Evolutionary conservation across 2,329 filamentous ascomycete species (phyloP).

Genomic region (Ceratocystis harringtonii): DNA sequence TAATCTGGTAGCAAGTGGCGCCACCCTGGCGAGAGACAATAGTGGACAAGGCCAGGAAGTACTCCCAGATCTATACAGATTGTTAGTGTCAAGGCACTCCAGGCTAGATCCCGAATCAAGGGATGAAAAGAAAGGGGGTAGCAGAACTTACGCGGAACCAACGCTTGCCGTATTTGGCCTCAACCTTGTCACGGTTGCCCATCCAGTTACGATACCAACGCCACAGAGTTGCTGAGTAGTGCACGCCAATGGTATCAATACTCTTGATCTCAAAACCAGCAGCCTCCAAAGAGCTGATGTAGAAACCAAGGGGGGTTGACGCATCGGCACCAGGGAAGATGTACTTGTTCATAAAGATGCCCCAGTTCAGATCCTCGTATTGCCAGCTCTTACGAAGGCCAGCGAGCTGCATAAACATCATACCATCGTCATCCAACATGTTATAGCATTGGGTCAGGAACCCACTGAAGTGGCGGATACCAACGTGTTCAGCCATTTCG

Average conservation of each 20-base stretch:
- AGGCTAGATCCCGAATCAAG: background rate
- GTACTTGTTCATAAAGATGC: slow-evolving; percentile 99
- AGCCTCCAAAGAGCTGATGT: slow-evolving; percentile 69
- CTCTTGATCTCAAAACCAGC: slow-evolving; percentile 71
- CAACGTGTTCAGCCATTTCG: slow-evolving; percentile 98
- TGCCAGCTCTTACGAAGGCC: slow-evolving; percentile 92
- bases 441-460: slow-evolving; percentile 82
- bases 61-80: slow-evolving; percentile 66
- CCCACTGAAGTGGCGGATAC: slow-evolving; percentile 67
- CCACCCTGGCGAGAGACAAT: slow-evolving; percentile 72
- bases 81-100: slow-evolving; percentile 10
- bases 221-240: slow-evolving; percentile 95
- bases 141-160: slow-evolving; percentile 70
- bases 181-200: slow-evolving; percentile 79
- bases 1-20: slow-evolving; percentile 78
- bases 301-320: slow-evolving; percentile 79
- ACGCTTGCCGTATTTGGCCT: slow-evolving; percentile 83
- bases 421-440: slow-evolving; percentile 92
- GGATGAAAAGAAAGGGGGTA: background rate
- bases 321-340: slow-evolving; percentile 95
- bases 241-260: slow-evolving; percentile 85
- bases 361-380: slow-evolving; percentile 96
- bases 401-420: slow-evolving; percentile 91
- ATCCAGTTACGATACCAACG: slow-evolving; percentile 99
- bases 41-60: slow-evolving; percentile 73